A percentile compares a stretch with the other conserved stretches of the same genome.
Evolutionary conservation across 106 monocot species (phyloP).

Genomic region (Apostasia shenzhenica): DNA sequence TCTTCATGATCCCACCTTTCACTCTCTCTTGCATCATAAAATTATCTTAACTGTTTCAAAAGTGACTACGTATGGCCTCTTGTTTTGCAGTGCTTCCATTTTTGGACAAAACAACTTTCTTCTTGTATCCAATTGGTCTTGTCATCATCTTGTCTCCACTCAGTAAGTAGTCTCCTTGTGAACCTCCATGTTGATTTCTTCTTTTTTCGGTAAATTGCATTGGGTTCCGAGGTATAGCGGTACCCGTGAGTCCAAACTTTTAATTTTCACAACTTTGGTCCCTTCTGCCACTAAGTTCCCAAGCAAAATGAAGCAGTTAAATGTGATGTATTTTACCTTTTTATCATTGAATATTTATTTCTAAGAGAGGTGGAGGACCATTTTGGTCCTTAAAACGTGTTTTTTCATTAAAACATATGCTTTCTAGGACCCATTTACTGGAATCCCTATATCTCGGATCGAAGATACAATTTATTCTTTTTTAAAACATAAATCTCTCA

Average conservation of each 20-base stretch:
- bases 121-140: slow-evolving; percentile 96
- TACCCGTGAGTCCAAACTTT: too few species aligned
- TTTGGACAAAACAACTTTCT: slow-evolving; percentile 95
- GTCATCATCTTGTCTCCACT: slow-evolving; percentile 85
- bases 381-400: not conserved
- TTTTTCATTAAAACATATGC: not conserved
- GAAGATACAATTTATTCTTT: not conserved
- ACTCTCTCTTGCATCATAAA: not conserved
- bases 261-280: too few species aligned
- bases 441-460: not conserved
- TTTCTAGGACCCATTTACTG: not conserved
- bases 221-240: too few species aligned
- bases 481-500: not conserved
- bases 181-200: not conserved
- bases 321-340: not conserved
- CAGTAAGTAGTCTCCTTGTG: slow-evolving; percentile 32
- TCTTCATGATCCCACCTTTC: not conserved
- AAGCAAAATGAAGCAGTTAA: too few species aligned
- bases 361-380: too few species aligned
- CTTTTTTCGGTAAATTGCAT: not conserved
- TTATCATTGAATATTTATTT: too few species aligned
- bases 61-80: not conserved
- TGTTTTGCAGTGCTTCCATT: slow-evolving; percentile 76
- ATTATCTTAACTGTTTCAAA: too few species aligned
- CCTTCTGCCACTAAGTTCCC: too few species aligned